Evolutionary conservation across 495 filamentous ascomycete species (phyloP).

Genomic region (Aspergillus indologenus): DNA sequence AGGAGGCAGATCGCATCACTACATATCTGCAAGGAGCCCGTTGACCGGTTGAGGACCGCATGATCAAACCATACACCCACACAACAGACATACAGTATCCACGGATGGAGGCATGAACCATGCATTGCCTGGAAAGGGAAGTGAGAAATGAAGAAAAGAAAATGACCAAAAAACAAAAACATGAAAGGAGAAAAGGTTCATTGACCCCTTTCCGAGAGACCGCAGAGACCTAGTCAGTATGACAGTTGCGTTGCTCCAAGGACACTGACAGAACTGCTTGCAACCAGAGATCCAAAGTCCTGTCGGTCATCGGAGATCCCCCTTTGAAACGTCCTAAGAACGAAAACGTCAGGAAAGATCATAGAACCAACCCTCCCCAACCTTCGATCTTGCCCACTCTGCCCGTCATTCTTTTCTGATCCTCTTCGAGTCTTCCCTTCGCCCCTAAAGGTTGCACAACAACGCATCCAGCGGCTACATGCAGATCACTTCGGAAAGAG

Average conservation of each 20-base stretch:
- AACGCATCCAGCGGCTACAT: slow-evolving; percentile 27
- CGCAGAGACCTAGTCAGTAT: not conserved
- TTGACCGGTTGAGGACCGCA: slow-evolving; percentile 7
- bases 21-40: slow-evolving; percentile 14
- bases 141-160: no score
- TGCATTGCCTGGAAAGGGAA: not conserved
- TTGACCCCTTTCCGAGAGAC: not conserved
- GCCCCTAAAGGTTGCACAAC: slow-evolving; percentile 19
- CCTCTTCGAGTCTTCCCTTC: not conserved
- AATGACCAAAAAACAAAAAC: no score
- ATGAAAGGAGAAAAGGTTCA: not conserved
- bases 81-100: no score
- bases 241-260: not conserved
- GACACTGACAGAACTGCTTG: no score
- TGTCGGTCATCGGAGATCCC: not conserved
- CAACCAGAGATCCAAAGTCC: not conserved
- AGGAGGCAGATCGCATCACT: slow-evolving; percentile 1
- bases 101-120: slow-evolving; percentile 13
- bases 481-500: slow-evolving; percentile 20
- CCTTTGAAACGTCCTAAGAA: not conserved
- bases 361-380: no score
- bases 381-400: no score
- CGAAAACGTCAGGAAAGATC: not conserved
- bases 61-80: slow-evolving; percentile 3
- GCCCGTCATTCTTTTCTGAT: not conserved